Evolutionary conservation across 2,329 filamentous ascomycete genomes (phyloP), one percentile per base, ranked within the genome.

Genomic region (Nannizziopsis arthrosporioides): DNA sequence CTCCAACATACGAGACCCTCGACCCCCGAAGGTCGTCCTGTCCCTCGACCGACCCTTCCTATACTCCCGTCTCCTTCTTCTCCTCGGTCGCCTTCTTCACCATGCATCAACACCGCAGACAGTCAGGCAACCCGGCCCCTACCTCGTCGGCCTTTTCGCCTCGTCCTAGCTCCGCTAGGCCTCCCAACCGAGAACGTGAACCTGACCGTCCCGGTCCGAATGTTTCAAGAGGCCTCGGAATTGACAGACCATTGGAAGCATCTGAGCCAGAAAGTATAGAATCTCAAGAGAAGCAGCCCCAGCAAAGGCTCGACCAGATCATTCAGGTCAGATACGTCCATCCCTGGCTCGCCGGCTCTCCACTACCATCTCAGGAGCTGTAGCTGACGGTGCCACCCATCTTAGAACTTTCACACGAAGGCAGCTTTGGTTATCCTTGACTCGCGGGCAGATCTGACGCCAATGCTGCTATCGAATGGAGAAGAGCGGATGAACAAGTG

Each of bases 61-160:
- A 18, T 52, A 14, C 34, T 40, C 35, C 32, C 39, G 37, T 19
- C n/a, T n/a, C 44, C 45, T 27, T 18, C 1, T 19, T 32, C 8
- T n/a, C 32, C 2, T 15, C 14, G 12, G 4, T 14, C 30, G 15
- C 15, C 36, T 34, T 15, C 11, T 19, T 41, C 59, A 72, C 62
- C 58, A 95, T 95, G 89, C 88, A 95, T 77, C 89, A 94, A 70
- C 85, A 89, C 69, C 82, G 85, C 58, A 81, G 89, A 59, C 77
- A 81, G 53, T 77, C 83, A 56, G 22, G 22, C 22, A 27, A 7
- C 22, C 82, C 84, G 55, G 76, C 81, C 64, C 76, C 80, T 60
- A 76, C 82, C 53, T 87, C 85, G 53, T 81, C 86, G 53, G 81
- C 82, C 58, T 79, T 77, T 59, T 82, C 82, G 42, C 77, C 82